phyloP scores from a whole-genome alignment of 495 filamentous ascomycete species.

The Podospora pseudopauciseta region DNA sequence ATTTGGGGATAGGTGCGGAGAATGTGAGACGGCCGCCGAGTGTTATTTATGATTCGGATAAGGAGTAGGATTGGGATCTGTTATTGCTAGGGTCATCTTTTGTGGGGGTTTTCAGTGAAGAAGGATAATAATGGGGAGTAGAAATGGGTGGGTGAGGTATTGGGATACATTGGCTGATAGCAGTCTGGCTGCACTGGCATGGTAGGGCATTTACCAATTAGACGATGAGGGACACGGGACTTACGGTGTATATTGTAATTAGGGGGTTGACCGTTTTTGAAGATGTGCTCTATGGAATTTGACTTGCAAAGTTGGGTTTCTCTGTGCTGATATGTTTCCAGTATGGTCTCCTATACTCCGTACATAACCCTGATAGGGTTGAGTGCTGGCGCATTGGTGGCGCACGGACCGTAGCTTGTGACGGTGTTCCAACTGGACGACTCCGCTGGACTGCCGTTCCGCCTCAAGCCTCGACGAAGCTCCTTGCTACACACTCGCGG shows the following conservation, averaged over 20 bases:
- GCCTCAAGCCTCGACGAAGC: background rate
- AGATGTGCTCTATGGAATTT: too few species aligned
- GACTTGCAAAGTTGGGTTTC: too few species aligned
- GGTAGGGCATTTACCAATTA: background rate
- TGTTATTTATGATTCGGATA: constrained; percentile 45
- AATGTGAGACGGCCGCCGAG: constrained; percentile 38
- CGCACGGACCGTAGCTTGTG: background rate
- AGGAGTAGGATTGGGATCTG: constrained; percentile 29
- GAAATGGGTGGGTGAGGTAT: background rate
- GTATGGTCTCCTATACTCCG: too few species aligned
- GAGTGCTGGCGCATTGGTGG: background rate
- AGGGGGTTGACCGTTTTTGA: too few species aligned
- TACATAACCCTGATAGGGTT: background rate
- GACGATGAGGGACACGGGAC: background rate
- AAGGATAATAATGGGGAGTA: too few species aligned
- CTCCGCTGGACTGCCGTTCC: background rate
- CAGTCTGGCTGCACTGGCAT: background rate
- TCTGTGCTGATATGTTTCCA: too few species aligned
- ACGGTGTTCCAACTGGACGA: background rate
- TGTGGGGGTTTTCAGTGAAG: too few species aligned
- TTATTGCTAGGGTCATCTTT: too few species aligned
- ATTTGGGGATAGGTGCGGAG: constrained; percentile 45
- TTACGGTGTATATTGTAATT: too few species aligned
- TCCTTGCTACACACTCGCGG: background rate
- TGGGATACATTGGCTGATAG: background rate